Evolutionary conservation across 129 eudicot genomes (phyloP).

Genomic region (Tagetes patula): DNA sequence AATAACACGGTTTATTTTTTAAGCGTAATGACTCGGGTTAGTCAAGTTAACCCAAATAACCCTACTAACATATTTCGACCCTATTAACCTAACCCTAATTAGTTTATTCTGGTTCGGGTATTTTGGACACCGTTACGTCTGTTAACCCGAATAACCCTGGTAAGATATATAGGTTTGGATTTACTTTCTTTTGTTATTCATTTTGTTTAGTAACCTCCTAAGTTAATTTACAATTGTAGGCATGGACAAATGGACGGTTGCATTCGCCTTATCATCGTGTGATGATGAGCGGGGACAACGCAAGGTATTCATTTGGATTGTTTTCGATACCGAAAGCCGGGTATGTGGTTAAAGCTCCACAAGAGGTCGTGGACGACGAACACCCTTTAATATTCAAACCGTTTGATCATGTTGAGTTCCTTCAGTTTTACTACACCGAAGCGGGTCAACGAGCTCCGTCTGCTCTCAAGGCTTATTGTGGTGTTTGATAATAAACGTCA

Average conservation of each 20-base stretch:
- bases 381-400: constrained; percentile 54
- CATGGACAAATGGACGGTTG: constrained; percentile 66
- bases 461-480: constrained; percentile 58
- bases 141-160: too few relatives aligned
- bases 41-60: too few relatives aligned
- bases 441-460: constrained; percentile 40
- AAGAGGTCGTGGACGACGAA: constrained; percentile 53
- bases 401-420: constrained; percentile 51
- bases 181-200: too few relatives aligned
- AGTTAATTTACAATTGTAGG: constrained; percentile 33
- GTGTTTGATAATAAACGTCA: constrained; percentile 22
- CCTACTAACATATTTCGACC: too few relatives aligned
- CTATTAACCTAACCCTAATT: too few relatives aligned
- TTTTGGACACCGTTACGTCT: too few relatives aligned
- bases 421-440: constrained; percentile 49
- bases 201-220: too few relatives aligned
- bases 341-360: constrained; percentile 42
- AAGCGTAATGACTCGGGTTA: too few relatives aligned
- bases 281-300: constrained; percentile 43
- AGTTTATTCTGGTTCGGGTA: too few relatives aligned
- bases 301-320: constrained; percentile 51
- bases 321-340: constrained; percentile 54
- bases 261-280: constrained; percentile 55
- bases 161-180: too few relatives aligned
- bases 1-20: too few relatives aligned